These are phyloP conservation scores for Meyerozyma elateridarum DNA, from an alignment of 1,139 yeast species.

Conservation along the genomic window DNA sequence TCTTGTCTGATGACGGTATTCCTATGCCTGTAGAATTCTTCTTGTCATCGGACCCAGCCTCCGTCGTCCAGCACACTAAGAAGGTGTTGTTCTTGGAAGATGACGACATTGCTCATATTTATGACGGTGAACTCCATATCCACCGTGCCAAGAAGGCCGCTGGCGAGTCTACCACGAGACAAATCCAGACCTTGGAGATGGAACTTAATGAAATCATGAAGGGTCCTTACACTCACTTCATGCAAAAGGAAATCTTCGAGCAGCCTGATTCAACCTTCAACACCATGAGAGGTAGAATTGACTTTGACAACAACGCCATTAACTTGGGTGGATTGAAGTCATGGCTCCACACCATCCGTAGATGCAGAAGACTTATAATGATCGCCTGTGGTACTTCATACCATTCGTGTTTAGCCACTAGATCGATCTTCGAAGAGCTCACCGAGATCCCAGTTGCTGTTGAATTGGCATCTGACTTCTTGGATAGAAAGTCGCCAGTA, in stretches of 20 bases:
- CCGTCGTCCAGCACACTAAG: constrained; percentile 96
- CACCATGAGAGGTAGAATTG: constrained; percentile 99
- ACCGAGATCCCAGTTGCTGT: constrained; percentile 95
- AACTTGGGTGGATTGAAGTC: constrained; percentile 88
- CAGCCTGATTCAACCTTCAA: constrained; percentile 98
- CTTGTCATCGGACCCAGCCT: constrained; percentile 95
- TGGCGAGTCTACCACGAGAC: constrained; percentile 89
- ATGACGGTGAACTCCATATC: constrained; percentile 96
- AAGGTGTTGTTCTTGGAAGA: constrained; percentile 95
- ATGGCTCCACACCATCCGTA: constrained; percentile 82
- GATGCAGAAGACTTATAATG: constrained; percentile 95
- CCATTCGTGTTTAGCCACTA: constrained; percentile 95
- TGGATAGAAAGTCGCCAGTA: constrained; percentile 92
- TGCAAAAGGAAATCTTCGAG: constrained; percentile 98
- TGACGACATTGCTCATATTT: constrained; percentile 97
- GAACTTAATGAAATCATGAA: constrained; percentile 98
- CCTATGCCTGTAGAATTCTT: constrained; percentile 96
- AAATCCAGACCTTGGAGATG: constrained; percentile 94
- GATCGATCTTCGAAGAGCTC: constrained; percentile 93
- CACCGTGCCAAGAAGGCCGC: constrained; percentile 92
- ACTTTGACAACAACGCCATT: constrained; percentile 73
- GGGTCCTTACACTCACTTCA: constrained; percentile 92
- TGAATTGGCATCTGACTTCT: constrained; percentile 95
- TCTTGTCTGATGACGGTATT: constrained; percentile 83
- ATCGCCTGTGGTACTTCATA: constrained; percentile 99